These are phyloP conservation scores for Globisporangium solare DNA, from an alignment of 352 stramenopile species.

Conservation along the genomic window DNA sequence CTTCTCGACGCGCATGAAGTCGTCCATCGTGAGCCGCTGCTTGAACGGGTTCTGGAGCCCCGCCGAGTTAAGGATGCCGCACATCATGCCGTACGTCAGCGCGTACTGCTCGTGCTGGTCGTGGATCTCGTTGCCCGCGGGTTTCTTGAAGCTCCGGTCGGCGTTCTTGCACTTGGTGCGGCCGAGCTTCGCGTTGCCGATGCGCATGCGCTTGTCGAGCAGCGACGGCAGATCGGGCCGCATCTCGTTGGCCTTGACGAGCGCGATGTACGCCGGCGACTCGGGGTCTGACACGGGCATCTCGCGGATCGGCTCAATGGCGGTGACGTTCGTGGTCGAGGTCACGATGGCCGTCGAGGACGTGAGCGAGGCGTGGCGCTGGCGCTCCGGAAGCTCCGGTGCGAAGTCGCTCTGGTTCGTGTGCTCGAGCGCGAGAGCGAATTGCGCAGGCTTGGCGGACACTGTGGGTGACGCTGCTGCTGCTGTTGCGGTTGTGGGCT, in stretches of 20 bases:
- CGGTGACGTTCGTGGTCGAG: not conserved
- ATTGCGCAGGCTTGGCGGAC: slow-evolving; percentile 5
- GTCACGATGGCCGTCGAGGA: slow-evolving; percentile 10
- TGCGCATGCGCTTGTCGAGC: slow-evolving; percentile 53
- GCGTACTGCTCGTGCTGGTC: slow-evolving; percentile 95
- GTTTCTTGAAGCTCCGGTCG: slow-evolving; percentile 61
- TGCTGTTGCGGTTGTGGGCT: not conserved
- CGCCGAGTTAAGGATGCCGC: slow-evolving; percentile 95
- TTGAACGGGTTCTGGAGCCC: slow-evolving; percentile 78
- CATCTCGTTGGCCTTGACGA: slow-evolving; percentile 35
- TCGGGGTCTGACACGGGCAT: slow-evolving; percentile 27
- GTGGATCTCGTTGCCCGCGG: slow-evolving; percentile 71
- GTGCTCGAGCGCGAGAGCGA: slow-evolving; percentile 16
- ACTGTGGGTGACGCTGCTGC: too few relatives aligned
- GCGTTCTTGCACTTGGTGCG: slow-evolving; percentile 45
- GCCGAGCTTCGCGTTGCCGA: slow-evolving; percentile 44
- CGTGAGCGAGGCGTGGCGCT: not conserved
- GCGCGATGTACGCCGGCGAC: slow-evolving; percentile 34
- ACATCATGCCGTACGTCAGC: slow-evolving; percentile 98
- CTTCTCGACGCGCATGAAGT: slow-evolving; percentile 88
- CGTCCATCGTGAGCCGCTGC: slow-evolving; percentile 83
- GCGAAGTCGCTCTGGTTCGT: slow-evolving; percentile 9
- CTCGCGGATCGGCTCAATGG: slow-evolving; percentile 11
- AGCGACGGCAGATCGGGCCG: slow-evolving; percentile 41
- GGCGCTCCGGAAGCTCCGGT: slow-evolving; percentile 5